Percentiles rank a stretch among this genome's conserved stretches.
Conservation (phyloP, 371 early-diverging fungal genomes). For the Syncephalastrum sp. region DNA sequence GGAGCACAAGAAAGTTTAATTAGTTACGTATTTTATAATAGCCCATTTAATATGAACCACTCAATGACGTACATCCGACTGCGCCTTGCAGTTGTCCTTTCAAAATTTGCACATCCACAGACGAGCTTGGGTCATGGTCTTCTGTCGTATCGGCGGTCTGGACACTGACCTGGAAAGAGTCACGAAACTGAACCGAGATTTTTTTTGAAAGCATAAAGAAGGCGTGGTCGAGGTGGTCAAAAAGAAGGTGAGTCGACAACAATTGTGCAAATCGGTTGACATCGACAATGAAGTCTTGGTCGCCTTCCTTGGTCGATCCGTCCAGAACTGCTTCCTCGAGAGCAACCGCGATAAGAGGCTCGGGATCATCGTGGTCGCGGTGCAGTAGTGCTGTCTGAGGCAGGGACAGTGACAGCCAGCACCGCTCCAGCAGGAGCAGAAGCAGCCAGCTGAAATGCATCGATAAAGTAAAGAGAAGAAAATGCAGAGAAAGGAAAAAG, state of each 20-base stretch:
- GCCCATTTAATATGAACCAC: not conserved
- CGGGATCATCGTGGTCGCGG: too few species aligned
- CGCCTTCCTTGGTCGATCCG: too few species aligned
- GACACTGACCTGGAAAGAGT: slow-evolving; percentile 24
- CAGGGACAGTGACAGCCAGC: too few species aligned
- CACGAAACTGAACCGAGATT: slow-evolving; percentile 31
- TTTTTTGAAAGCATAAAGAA: slow-evolving; percentile 24
- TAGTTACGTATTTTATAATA: not conserved
- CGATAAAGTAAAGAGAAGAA: too few species aligned
- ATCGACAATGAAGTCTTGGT: slow-evolving; percentile 18
- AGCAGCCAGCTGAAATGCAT: too few species aligned
- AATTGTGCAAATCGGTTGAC: slow-evolving; percentile 25
- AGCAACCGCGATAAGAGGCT: too few species aligned
- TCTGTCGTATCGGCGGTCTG: not conserved
- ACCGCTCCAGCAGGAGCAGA: too few species aligned
- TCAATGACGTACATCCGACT: slow-evolving; percentile 27
- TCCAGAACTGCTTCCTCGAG: too few species aligned
- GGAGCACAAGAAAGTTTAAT: not conserved
- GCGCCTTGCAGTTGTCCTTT: slow-evolving; percentile 39
- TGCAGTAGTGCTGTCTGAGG: too few species aligned
- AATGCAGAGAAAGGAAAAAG: too few species aligned
- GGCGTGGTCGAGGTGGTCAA: slow-evolving; percentile 37
- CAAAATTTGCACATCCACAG: slow-evolving; percentile 32
- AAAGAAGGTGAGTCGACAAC: slow-evolving; percentile 27
- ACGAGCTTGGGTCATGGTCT: slow-evolving; percentile 6